Evolutionary conservation across 164 flowering plant species (phyloP), one percentile per base, ranked within the genome.

Genomic region (Nymphaea colorata): DNA sequence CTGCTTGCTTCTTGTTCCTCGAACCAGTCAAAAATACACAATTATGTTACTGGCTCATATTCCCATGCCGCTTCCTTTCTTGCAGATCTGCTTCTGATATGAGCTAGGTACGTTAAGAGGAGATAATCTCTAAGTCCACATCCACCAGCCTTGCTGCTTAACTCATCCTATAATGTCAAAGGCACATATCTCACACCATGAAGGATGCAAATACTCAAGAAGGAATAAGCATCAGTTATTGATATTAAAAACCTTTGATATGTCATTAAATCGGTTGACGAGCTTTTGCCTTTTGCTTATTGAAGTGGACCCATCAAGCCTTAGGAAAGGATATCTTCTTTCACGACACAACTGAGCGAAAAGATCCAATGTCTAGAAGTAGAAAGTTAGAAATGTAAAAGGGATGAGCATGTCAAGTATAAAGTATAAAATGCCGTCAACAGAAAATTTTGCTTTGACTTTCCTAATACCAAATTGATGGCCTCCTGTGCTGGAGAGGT

Each of bases 271-370:
- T 59, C 78, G 69, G 79, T 86, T 89, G 66, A 95, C 98, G 76
- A 95, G 68, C 79, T 92, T 92, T 61, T 95, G 98, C 66, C 98
- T 79, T 87, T 95, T 95, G 72, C 86, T 82, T 71, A 95, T 91
- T 18, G 98, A 84, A 66, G 97, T 95, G 71, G 86, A 77, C 69
- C 99, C 98, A 83, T 95, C 99, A 73, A 95, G 97, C 81, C 97
- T 90, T 79, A 95, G 73, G 70, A 75, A 83, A 11, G 99, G 99
- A 70, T 95, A 95, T 79, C 96, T 84, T 77, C 96, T 85, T 79
- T 95, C 98, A 55, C 99, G 97, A 66, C 98, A 95, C 62, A 92
- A 70, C 82, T 95, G 99, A 74, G 93, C 93, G 82, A 95, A 90
- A 68, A 92, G 98, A 70, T 92, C 96, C 76, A 92, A 78, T 61